Evolutionary conservation across 2,329 filamentous ascomycete genomes (phyloP).

Genomic region (Cercospora brassicicola): DNA sequence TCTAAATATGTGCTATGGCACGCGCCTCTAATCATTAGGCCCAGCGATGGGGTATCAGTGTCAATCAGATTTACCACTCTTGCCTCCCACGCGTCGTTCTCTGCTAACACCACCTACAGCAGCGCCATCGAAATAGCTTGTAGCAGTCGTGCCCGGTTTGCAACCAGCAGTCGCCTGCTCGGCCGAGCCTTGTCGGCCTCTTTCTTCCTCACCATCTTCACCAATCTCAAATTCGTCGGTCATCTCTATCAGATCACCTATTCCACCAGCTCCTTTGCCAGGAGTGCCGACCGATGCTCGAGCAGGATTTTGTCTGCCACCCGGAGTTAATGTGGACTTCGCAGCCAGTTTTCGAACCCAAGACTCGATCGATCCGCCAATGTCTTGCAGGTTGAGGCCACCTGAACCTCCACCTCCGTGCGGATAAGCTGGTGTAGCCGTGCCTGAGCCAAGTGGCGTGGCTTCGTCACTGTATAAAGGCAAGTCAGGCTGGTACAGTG

Average conservation of each 20-base stretch:
- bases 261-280: constrained; percentile 45
- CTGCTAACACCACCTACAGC: constrained; percentile 20
- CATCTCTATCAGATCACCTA: constrained; percentile 70
- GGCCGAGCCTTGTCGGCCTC: constrained; percentile 34
- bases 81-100: constrained; percentile 23
- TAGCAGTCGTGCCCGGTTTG: constrained; percentile 27
- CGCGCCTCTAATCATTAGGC: neutral
- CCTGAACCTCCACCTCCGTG: constrained; percentile 29
- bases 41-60: neutral
- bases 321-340: constrained; percentile 47
- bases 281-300: constrained; percentile 37
- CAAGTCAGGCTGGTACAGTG: constrained; percentile 61
- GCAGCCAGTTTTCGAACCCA: constrained; percentile 84
- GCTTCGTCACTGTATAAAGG: constrained; percentile 49
- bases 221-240: constrained; percentile 57
- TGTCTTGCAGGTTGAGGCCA: constrained; percentile 66
- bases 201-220: constrained; percentile 30
- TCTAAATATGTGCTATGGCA: neutral
- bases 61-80: constrained; percentile 39
- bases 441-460: constrained; percentile 31
- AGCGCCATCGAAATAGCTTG: constrained; percentile 34
- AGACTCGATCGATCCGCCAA: constrained; percentile 82
- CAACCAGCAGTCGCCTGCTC: constrained; percentile 16
- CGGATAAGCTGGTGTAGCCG: constrained; percentile 32
- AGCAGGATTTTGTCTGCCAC: constrained; percentile 15